These are phyloP conservation scores for Lojkania enalia DNA, from an alignment of 2,329 filamentous ascomycete genomes.

Conservation along the genomic window DNA sequence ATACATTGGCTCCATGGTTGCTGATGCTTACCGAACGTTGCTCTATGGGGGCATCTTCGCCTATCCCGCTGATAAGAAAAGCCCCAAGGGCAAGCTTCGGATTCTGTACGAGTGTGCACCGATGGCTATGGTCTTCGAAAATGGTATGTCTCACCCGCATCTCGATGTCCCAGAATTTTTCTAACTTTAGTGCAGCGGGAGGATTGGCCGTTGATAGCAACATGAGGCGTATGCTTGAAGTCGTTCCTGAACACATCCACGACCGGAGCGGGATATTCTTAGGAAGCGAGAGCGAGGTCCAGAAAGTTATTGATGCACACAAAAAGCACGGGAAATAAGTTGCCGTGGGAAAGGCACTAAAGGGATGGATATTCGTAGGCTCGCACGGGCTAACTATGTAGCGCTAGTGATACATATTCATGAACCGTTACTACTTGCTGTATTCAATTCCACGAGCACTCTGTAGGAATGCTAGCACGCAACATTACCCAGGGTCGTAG, in stretches of 20 bases:
- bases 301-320: slow-evolving; percentile 89
- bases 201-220: slow-evolving; percentile 89
- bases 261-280: slow-evolving; percentile 95
- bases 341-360: neutral
- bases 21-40: slow-evolving; percentile 93
- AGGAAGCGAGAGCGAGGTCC: slow-evolving; percentile 90
- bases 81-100: slow-evolving; percentile 94
- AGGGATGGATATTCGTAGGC: slow-evolving; percentile 1
- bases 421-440: too few relatives aligned
- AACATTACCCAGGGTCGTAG: too few relatives aligned
- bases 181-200: slow-evolving; percentile 63
- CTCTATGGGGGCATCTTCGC: slow-evolving; percentile 97
- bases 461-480: too few relatives aligned
- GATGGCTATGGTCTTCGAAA: slow-evolving; percentile 99
- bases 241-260: slow-evolving; percentile 90
- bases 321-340: slow-evolving; percentile 55
- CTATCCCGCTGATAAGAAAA: slow-evolving; percentile 97
- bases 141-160: slow-evolving; percentile 65
- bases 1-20: slow-evolving; percentile 98
- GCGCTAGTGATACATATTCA: slow-evolving; percentile 9
- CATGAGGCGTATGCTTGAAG: slow-evolving; percentile 87
- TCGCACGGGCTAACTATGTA: neutral
- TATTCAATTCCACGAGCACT: too few relatives aligned
- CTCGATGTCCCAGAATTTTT: neutral
- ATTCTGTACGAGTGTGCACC: slow-evolving; percentile 98